Conservation (phyloP, 1,284 basidiomycete species). For the Cronartium ribicola region DNA sequence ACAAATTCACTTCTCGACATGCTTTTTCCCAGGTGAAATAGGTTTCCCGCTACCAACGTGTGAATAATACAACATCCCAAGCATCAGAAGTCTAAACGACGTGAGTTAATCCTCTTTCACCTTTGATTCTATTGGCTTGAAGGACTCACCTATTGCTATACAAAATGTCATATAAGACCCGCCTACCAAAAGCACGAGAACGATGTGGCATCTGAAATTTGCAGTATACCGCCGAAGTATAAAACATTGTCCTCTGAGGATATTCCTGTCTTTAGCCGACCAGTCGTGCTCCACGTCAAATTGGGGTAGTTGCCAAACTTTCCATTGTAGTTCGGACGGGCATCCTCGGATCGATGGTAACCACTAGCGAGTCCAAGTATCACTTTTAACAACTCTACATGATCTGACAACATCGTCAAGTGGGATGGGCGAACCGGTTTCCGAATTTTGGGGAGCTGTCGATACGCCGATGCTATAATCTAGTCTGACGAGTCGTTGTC, state of each 20-base stretch:
- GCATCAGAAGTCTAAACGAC: background rate
- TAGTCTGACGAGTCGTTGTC: background rate
- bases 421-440: background rate
- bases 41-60: background rate
- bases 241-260: background rate
- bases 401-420: too few relatives aligned
- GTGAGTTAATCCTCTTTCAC: background rate
- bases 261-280: background rate
- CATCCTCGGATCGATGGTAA: background rate
- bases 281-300: background rate
- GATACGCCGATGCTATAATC: background rate
- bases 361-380: too few relatives aligned
- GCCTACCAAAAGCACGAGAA: background rate
- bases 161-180: background rate
- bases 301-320: background rate
- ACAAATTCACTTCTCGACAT: background rate
- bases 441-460: background rate
- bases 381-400: too few relatives aligned
- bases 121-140: background rate
- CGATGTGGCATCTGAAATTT: background rate
- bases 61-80: background rate
- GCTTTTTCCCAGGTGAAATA: background rate
- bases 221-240: background rate
- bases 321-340: background rate
- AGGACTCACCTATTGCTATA: background rate